Percentiles rank a stretch among this genome's conserved stretches.
phyloP scores from a whole-genome alignment of 2,329 filamentous ascomycete species.

The Leptographium procerum region DNA sequence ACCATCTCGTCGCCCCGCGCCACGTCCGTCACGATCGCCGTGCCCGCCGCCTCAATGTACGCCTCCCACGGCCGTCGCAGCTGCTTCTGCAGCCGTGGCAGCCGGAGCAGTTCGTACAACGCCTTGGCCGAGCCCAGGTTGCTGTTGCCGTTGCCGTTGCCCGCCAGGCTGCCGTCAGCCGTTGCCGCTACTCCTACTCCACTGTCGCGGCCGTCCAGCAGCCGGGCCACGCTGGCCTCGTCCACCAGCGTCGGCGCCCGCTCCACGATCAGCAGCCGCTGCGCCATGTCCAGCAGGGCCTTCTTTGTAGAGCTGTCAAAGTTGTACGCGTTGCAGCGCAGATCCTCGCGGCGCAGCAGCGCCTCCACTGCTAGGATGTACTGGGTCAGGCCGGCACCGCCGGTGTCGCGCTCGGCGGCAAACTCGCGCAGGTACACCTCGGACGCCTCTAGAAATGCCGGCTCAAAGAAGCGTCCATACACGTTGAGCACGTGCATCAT shows the following conservation, averaged over 20 bases:
- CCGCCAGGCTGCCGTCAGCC: background rate
- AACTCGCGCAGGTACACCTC: constrained; percentile 57
- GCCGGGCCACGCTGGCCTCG: constrained; percentile 53
- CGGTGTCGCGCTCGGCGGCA: constrained; percentile 52
- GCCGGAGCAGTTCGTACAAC: constrained; percentile 65
- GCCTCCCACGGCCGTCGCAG: constrained; percentile 63
- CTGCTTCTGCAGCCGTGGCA: constrained; percentile 57
- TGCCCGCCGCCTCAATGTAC: constrained; percentile 68
- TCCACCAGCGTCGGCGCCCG: constrained; percentile 58
- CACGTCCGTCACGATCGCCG: constrained; percentile 68
- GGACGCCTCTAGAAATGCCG: constrained; percentile 57
- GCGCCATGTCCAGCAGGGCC: constrained; percentile 60
- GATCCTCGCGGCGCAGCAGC: constrained; percentile 61
- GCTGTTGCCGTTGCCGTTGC: background rate
- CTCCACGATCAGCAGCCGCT: constrained; percentile 58
- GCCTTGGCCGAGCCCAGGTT: constrained; percentile 53
- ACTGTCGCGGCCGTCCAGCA: constrained; percentile 61
- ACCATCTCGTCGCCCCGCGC: constrained; percentile 78
- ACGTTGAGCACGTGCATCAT: constrained; percentile 80
- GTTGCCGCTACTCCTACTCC: constrained; percentile 21
- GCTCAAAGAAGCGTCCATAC: constrained; percentile 72
- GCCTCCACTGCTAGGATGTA: constrained; percentile 63
- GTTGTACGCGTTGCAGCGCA: constrained; percentile 68
- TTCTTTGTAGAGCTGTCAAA: constrained; percentile 75
- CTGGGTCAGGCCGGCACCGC: constrained; percentile 48